phyloP scores from a whole-genome alignment of 2,329 filamentous ascomycete species.

The Botrytis aclada region DNA sequence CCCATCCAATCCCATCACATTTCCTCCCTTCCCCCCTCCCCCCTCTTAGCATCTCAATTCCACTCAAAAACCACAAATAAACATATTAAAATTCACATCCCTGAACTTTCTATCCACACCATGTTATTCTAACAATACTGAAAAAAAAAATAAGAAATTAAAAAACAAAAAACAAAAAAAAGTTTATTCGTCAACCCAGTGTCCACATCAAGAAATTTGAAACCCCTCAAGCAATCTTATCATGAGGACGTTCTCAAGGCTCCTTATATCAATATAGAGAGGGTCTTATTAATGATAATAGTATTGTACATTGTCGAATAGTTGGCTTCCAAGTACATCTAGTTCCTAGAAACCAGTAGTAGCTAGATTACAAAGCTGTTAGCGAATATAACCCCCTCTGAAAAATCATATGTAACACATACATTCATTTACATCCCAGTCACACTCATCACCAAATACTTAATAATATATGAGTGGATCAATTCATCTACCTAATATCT shows the following conservation, averaged over 20 bases:
- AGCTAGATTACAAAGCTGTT: neutral
- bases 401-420: neutral
- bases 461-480: neutral
- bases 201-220: neutral
- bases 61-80: no score
- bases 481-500: slow-evolving; percentile 13
- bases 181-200: neutral
- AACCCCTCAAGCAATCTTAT: neutral
- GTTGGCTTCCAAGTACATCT: neutral
- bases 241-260: rapidly evolving
- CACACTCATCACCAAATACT: neutral
- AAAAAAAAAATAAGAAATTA: no score
- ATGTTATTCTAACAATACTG: no score
- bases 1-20: no score
- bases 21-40: no score
- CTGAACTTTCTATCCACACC: no score
- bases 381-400: neutral
- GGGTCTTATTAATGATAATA: neutral
- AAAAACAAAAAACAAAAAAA: neutral
- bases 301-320: no score
- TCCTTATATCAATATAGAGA: neutral
- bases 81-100: no score
- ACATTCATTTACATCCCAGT: neutral
- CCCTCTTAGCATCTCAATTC: no score
- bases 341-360: neutral